Percentiles rank a stretch among this genome's conserved stretches.
phyloP scores from a whole-genome alignment of 345 rosid species.

The Gossypium ekmanianum region DNA sequence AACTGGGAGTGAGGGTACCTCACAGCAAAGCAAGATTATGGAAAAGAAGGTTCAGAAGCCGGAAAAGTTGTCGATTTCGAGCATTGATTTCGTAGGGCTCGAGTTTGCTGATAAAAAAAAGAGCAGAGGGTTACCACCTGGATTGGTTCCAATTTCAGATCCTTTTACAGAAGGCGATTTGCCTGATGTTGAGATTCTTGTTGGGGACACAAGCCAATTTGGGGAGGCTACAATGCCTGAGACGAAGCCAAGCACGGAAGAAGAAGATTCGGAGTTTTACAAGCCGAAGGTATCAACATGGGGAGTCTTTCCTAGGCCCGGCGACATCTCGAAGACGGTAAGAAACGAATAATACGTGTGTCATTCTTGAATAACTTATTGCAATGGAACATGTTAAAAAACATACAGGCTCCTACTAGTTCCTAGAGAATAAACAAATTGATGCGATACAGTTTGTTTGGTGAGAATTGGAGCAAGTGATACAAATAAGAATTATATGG shows the following conservation, averaged over 20 bases:
- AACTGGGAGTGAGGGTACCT: slow-evolving; percentile 27
- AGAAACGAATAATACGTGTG: neutral
- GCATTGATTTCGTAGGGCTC: slow-evolving; percentile 77
- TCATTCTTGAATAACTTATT: neutral
- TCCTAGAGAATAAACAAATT: neutral
- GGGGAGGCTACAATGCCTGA: slow-evolving; percentile 21
- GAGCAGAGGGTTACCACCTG: slow-evolving; percentile 71
- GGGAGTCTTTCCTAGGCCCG: slow-evolving; percentile 92
- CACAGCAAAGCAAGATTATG: slow-evolving; percentile 20
- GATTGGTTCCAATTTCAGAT: slow-evolving; percentile 57
- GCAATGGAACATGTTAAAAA: neutral
- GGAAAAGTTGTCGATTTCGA: slow-evolving; percentile 49
- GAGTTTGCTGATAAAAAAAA: slow-evolving; percentile 72
- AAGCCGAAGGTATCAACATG: slow-evolving; percentile 88
- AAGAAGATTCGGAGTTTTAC: slow-evolving; percentile 44
- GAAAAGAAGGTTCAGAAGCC: slow-evolving; percentile 32
- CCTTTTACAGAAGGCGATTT: slow-evolving; percentile 54
- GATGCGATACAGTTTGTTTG: neutral
- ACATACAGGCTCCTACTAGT: neutral
- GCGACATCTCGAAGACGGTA: slow-evolving; percentile 81
- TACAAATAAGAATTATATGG: neutral
- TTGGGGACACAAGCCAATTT: slow-evolving; percentile 69
- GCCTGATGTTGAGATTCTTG: slow-evolving; percentile 82
- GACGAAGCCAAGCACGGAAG: slow-evolving; percentile 36
- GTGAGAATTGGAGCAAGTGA: neutral